A percentile compares a stretch with the other conserved stretches of the same genome.
These are phyloP conservation scores for Entophlyctis helioformis DNA, from an alignment of 192 early-diverging fungal genomes.

Conservation along the genomic window DNA sequence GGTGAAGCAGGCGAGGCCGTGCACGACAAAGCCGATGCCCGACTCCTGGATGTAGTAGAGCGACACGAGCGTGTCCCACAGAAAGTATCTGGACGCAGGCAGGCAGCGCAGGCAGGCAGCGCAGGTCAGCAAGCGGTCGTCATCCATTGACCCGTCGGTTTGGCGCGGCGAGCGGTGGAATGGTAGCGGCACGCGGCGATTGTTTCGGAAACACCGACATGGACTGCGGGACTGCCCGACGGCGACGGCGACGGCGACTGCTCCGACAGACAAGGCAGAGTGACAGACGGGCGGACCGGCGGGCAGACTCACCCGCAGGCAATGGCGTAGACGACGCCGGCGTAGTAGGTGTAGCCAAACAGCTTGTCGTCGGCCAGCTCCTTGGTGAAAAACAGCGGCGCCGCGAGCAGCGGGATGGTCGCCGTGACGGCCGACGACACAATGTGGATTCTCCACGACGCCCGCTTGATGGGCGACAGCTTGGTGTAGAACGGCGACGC, in stretches of 20 bases:
- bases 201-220: not conserved
- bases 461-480: too few species aligned
- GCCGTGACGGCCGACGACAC: conserved; percentile 71
- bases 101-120: too few species aligned
- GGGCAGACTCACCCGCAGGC: conserved; percentile 63
- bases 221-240: not conserved
- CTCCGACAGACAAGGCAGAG: too few species aligned
- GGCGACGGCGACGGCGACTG: not conserved
- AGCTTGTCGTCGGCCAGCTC: conserved; percentile 52
- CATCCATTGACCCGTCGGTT: not conserved
- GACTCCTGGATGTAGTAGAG: conserved; percentile 52
- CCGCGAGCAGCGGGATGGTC: conserved; percentile 45
- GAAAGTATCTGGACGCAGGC: conserved; percentile 70
- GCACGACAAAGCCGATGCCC: conserved; percentile 71
- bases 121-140: not conserved
- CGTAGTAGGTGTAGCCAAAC: conserved; percentile 58
- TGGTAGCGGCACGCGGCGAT: too few species aligned
- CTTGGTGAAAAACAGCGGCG: conserved; percentile 57
- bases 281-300: too few species aligned
- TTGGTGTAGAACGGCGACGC: too few species aligned
- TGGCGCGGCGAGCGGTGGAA: not conserved
- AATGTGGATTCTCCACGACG: conserved; percentile 50
- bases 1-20: conserved; percentile 62
- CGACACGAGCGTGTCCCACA: conserved; percentile 75
- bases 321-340: conserved; percentile 68